Evolutionary conservation across 352 stramenopile species (phyloP).

Genomic region (Globisporangium canariense): DNA sequence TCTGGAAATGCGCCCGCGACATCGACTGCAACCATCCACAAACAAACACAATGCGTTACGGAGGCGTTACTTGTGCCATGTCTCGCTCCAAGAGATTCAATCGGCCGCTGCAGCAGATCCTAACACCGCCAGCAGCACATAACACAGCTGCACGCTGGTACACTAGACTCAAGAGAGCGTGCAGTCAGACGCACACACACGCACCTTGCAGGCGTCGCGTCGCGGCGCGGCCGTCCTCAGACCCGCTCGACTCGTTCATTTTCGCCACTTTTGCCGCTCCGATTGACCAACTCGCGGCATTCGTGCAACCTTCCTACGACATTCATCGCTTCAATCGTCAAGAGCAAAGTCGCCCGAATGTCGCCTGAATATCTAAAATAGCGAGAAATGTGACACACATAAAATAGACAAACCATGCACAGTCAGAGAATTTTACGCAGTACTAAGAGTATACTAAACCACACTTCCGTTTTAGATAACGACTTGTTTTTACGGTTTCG

Average conservation of each 20-base stretch:
- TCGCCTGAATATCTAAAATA: background rate
- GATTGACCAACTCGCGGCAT: background rate
- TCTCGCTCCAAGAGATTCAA: background rate
- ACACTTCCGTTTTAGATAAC: background rate
- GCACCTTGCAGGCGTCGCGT: background rate
- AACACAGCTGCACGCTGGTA: too few species aligned
- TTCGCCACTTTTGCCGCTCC: background rate
- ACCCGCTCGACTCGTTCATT: conserved; percentile 5
- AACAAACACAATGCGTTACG: too few species aligned
- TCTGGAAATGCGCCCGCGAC: conserved; percentile 20
- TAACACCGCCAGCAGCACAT: background rate
- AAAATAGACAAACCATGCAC: too few species aligned
- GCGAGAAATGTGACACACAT: background rate
- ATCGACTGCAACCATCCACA: conserved; percentile 3
- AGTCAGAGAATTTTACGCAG: too few species aligned
- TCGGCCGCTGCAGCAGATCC: background rate
- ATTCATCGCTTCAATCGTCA: background rate
- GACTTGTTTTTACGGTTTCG: too few species aligned
- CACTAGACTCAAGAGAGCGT: too few species aligned
- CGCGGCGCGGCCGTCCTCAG: conserved; percentile 3
- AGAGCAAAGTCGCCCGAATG: background rate
- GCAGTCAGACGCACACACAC: too few species aligned
- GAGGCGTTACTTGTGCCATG: too few species aligned
- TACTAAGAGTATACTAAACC: too few species aligned
- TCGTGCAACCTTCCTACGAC: conserved; percentile 14